Percentiles rank a stretch among this genome's conserved stretches.
Conservation (phyloP, 2,329 filamentous ascomycete genomes). For the Arthrobotrys pseudoclavata region DNA sequence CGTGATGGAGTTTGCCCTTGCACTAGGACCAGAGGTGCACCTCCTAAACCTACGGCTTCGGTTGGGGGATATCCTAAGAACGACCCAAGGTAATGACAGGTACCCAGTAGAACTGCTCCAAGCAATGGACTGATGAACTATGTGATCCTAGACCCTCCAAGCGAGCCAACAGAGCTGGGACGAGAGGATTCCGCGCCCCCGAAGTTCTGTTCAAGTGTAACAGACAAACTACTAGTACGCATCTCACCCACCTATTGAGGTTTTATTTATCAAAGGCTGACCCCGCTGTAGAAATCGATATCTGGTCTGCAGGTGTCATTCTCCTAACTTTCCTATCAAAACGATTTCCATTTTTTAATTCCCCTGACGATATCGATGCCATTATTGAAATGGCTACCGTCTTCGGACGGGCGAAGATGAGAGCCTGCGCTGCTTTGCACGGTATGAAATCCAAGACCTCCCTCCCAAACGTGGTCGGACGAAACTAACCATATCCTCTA, state of each 20-base stretch:
- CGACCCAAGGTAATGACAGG: conserved; percentile 73
- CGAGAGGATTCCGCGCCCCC: conserved; percentile 92
- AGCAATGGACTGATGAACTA: background rate
- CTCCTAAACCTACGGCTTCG: conserved; percentile 66
- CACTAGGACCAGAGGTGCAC: background rate
- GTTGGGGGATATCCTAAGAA: conserved; percentile 83
- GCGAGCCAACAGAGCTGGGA: conserved; percentile 93
- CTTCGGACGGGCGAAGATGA: conserved; percentile 89
- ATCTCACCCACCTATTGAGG: background rate
- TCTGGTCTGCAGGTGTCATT: conserved; percentile 98
- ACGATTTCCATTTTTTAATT: conserved; percentile 98
- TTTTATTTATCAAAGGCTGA: background rate
- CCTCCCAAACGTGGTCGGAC: no score
- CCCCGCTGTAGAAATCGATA: conserved; percentile 77
- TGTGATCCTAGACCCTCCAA: conserved; percentile 75
- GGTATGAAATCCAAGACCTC: conserved; percentile 68
- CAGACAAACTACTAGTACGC: conserved; percentile 80
- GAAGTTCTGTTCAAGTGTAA: conserved; percentile 98
- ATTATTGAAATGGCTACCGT: conserved; percentile 98
- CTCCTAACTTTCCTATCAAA: conserved; percentile 92
- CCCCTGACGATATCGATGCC: conserved; percentile 96
- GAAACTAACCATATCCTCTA: conserved; percentile 11
- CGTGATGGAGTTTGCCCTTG: conserved; percentile 53
- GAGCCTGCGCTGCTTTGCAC: conserved; percentile 82
- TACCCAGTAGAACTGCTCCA: background rate